Evolutionary conservation across 768 basidiomycete genomes (phyloP), one percentile per base, ranked within the genome.

Genomic region (Xanthoconium stramineum): DNA sequence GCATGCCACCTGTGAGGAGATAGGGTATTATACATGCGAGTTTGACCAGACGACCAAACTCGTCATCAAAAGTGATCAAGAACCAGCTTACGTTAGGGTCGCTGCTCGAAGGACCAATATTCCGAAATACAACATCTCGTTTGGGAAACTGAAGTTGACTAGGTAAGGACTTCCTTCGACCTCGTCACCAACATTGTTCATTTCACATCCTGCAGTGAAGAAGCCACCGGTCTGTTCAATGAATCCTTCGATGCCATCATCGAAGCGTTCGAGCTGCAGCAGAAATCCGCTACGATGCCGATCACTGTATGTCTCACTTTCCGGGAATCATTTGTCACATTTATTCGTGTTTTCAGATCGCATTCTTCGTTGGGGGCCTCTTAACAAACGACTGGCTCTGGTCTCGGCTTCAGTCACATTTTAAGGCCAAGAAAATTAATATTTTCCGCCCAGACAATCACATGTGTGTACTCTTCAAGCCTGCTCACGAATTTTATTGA

Each of bases 121-220:
- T 15, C 0, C 40, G 12, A 29, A 49, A 24, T 61, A 55, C 9
- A 45, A 33, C 28, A 61, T 61, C 6, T 0, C 2, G 2, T 43
- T n/a, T n/a, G 60, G 60, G n/a, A 58, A 46, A 19, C 32, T 61
- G 38, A 59, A 45, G 47, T 15, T 61, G 6, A 36, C 60, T 3
- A 57, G 60, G 60, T 61, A 52, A 6, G 45, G 24, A 39, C 3
- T 35, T 9, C 33, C 9, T 45, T 28, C 30, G 42, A 53, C 44
- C 17, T 36, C 3, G 7, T 15, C 17, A 9, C 12, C 24, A 10
- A 30, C 17, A 24, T 15, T 3, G 13, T 44, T 50, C 32, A 51
- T 36, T 35, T 20, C 33, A 35, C 12, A 35, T 35, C 33, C 33
- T 35, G 9, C 12, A 35, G 33, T 35, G 33, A 35, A 35, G 33